Evolutionary conservation across 2,329 filamentous ascomycete species (phyloP).

Genomic region (Claviceps sp.): DNA sequence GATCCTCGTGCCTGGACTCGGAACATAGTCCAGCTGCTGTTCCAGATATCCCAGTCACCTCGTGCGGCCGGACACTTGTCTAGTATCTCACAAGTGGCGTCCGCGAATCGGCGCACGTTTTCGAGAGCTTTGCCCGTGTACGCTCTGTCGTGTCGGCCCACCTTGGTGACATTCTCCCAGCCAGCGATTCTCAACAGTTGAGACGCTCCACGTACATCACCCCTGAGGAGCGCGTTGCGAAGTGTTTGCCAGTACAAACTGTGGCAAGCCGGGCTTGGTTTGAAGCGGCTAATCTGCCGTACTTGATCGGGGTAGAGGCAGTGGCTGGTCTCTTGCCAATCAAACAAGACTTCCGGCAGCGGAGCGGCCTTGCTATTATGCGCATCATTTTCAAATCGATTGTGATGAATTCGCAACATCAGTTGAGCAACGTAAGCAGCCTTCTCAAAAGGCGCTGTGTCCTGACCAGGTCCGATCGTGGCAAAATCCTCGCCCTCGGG

Average conservation of each 20-base stretch:
- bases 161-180: slow-evolving; percentile 63
- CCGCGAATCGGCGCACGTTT: slow-evolving; percentile 61
- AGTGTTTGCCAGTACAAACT: slow-evolving; percentile 74
- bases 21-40: slow-evolving; percentile 73
- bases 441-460: slow-evolving; percentile 54
- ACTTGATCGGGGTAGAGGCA: slow-evolving; percentile 57
- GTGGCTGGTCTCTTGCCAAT: slow-evolving; percentile 71
- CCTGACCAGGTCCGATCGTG: slow-evolving; percentile 51
- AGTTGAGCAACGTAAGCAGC: slow-evolving; percentile 68
- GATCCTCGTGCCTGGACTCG: slow-evolving; percentile 59
- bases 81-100: slow-evolving; percentile 55
- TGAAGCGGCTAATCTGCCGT: slow-evolving; percentile 46
- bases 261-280: slow-evolving; percentile 64
- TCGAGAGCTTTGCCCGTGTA: slow-evolving; percentile 67
- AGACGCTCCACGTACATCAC: slow-evolving; percentile 55
- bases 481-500: slow-evolving; percentile 40
- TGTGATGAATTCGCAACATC: slow-evolving; percentile 67
- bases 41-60: slow-evolving; percentile 71
- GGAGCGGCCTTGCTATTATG: slow-evolving; percentile 33
- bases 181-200: slow-evolving; percentile 59
- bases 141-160: slow-evolving; percentile 48
- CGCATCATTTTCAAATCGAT: slow-evolving; percentile 28
- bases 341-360: slow-evolving; percentile 64
- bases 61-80: slow-evolving; percentile 57
- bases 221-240: slow-evolving; percentile 61